Conservation (phyloP, 2,329 filamentous ascomycete species). For the Botrytis byssoidea region DNA sequence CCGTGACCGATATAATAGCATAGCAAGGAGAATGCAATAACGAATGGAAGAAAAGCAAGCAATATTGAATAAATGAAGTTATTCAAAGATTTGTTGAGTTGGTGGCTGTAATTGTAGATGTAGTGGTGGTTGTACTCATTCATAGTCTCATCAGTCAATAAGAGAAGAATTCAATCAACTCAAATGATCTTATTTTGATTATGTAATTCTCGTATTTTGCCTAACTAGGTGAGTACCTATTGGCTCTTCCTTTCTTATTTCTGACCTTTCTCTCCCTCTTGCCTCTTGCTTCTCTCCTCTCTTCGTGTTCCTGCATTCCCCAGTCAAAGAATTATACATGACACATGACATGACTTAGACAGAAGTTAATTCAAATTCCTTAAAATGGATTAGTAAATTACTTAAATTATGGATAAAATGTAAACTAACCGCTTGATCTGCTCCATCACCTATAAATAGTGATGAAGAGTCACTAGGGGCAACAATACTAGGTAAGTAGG, state of each 20-base stretch:
- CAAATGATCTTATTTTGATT: neutral
- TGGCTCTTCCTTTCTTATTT: neutral
- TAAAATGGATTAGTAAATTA: neutral
- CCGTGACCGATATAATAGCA: neutral
- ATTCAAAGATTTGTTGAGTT: conserved; percentile 1
- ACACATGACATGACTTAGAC: neutral
- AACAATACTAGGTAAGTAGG: neutral
- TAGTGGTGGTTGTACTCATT: neutral
- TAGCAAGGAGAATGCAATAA: neutral
- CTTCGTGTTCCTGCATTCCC: conserved; percentile 20
- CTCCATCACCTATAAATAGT: conserved; percentile 7
- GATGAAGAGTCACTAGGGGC: conserved; percentile 1
- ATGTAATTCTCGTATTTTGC: neutral
- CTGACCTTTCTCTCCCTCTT: neutral
- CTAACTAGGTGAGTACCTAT: too few relatives aligned
- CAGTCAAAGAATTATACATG: neutral
- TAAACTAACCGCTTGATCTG: neutral
- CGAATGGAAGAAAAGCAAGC: neutral
- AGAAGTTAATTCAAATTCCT: neutral
- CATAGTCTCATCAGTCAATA: too few relatives aligned
- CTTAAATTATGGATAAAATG: neutral
- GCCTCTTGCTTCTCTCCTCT: too few relatives aligned
- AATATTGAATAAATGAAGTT: conserved; percentile 2
- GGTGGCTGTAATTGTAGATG: neutral
- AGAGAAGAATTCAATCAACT: neutral